Evolutionary conservation across 768 basidiomycete species (phyloP).

Genomic region (Suillus luteus): DNA sequence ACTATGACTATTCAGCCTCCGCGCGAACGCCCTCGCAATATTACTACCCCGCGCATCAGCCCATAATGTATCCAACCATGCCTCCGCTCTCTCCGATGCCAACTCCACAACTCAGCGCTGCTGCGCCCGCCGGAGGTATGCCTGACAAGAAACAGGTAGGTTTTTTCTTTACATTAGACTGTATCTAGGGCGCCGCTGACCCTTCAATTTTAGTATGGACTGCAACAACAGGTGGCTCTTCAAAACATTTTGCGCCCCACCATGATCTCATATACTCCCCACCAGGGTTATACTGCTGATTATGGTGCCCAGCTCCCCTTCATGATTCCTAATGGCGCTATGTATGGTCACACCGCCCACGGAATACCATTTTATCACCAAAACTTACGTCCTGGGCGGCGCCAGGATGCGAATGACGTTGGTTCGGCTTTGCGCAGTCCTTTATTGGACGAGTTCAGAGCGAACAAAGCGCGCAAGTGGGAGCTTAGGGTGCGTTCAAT

Average conservation of each 20-base stretch:
- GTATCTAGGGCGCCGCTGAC: conserved; percentile 17
- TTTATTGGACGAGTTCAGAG: conserved; percentile 82
- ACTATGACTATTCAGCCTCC: conserved; percentile 57
- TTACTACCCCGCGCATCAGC: conserved; percentile 59
- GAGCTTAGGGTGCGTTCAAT: conserved; percentile 61
- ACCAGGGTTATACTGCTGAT: conserved; percentile 48
- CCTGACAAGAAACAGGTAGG: conserved; percentile 65
- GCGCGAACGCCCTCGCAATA: conserved; percentile 58
- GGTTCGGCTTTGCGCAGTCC: conserved; percentile 59
- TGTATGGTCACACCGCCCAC: conserved; percentile 46
- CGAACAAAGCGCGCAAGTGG: conserved; percentile 80
- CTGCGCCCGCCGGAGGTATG: conserved; percentile 40
- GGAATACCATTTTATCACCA: conserved; percentile 41
- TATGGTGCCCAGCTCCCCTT: conserved; percentile 50
- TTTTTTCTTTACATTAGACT: conserved; percentile 15
- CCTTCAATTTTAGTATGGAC: conserved; percentile 37
- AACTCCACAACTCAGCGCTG: conserved; percentile 45
- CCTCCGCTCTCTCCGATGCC: conserved; percentile 57
- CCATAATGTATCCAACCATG: conserved; percentile 58
- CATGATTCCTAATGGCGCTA: conserved; percentile 43
- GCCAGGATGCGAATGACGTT: conserved; percentile 41
- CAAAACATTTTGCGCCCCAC: conserved; percentile 45
- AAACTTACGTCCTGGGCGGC: conserved; percentile 45
- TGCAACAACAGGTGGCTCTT: conserved; percentile 48
- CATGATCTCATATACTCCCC: conserved; percentile 39